A percentile compares a stretch with the other conserved stretches of the same genome.
Conservation (phyloP, 1,284 basidiomycete species). For the Phellinidium pouzarii region DNA sequence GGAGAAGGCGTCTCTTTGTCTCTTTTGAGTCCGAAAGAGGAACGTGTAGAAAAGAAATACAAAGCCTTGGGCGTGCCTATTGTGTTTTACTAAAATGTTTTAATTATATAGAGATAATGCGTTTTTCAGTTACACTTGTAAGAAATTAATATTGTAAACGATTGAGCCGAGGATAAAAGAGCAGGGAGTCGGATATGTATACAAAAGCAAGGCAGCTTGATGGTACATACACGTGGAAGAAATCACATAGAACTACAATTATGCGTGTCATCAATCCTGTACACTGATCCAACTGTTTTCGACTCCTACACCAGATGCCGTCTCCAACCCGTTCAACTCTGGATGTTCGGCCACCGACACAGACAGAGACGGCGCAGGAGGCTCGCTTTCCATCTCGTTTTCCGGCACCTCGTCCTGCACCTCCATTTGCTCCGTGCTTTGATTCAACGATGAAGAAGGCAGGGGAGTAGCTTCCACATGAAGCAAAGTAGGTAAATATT, state of each 20-base stretch:
- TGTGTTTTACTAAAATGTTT: too few relatives aligned
- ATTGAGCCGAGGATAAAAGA: not conserved
- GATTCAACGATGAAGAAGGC: slow-evolving; percentile 15
- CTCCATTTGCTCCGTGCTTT: not conserved
- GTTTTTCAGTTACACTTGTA: too few relatives aligned
- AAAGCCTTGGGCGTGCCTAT: too few relatives aligned
- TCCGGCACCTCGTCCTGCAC: not conserved
- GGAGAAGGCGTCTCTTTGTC: not conserved
- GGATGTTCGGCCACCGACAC: slow-evolving; percentile 61
- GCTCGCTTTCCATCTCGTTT: not conserved
- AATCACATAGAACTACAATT: not conserved
- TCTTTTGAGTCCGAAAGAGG: too few relatives aligned
- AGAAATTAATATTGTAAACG: not conserved
- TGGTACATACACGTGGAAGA: slow-evolving; percentile 5
- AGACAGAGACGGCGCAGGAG: slow-evolving; percentile 1
- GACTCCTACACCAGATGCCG: slow-evolving; percentile 29
- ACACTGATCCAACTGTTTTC: slow-evolving; percentile 67
- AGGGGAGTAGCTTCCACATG: slow-evolving; percentile 27
- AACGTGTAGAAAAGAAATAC: too few relatives aligned
- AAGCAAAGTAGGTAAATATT: slow-evolving; percentile 45
- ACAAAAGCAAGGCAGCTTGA: not conserved
- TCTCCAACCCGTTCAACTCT: slow-evolving; percentile 41
- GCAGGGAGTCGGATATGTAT: not conserved
- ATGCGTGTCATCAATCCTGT: slow-evolving; percentile 17
- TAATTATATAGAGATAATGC: too few relatives aligned